Conservation (phyloP, 805 yeast genomes). For the Maudiozyma turicensis region DNA sequence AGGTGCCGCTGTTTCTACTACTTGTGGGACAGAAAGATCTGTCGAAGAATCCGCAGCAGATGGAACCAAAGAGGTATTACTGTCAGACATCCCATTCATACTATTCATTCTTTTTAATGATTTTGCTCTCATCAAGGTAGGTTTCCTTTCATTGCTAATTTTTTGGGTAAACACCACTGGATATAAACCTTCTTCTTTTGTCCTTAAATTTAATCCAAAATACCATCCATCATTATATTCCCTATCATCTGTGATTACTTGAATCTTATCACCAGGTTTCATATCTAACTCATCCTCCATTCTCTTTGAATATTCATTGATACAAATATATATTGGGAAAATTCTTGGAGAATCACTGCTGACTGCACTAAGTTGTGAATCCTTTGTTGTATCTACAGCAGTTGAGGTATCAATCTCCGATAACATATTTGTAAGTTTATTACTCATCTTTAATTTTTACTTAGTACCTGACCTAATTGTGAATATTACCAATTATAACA, state of each 20-base stretch:
- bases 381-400: background rate
- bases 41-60: conserved; percentile 11
- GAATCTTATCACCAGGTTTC: conserved; percentile 74
- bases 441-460: conserved; percentile 3
- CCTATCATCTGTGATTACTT: conserved; percentile 83
- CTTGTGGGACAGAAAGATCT: conserved; percentile 21
- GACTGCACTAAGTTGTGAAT: conserved; percentile 1
- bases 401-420: conserved; percentile 6
- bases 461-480: no score
- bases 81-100: conserved; percentile 12
- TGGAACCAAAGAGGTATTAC: background rate
- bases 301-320: conserved; percentile 80
- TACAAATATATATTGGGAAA: conserved; percentile 41
- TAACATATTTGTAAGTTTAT: conserved; percentile 4
- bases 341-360: conserved; percentile 5
- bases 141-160: conserved; percentile 30
- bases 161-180: conserved; percentile 81
- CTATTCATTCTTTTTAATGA: conserved; percentile 40
- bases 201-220: conserved; percentile 68
- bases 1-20: conserved; percentile 18
- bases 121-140: conserved; percentile 45
- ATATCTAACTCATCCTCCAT: conserved; percentile 83
- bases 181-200: conserved; percentile 74
- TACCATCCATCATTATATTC: conserved; percentile 98
- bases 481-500: no score